Base-by-base conservation (phyloP, 305 asterid species). In the Rubia balearica region DNA sequence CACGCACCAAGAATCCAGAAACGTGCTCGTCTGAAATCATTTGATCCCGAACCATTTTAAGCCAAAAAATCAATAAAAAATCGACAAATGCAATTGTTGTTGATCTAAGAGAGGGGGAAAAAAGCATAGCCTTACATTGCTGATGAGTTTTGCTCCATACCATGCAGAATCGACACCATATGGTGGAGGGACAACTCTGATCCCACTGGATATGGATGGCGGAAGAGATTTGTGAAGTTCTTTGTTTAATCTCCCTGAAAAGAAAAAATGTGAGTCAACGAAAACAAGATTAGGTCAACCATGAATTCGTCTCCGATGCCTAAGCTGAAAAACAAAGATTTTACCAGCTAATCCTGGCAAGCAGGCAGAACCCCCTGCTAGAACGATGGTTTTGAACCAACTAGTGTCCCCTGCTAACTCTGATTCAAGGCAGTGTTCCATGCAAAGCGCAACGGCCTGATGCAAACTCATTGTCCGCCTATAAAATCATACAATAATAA, bases 261-360 rank as follows among this genome's bases (percentile, higher is more conserved):
- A 75, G 65, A 6, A 43, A 65, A 70, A 82, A 61, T 53, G 10
- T 1, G 8, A 55, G 24, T 11, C 16, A 45, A 22, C 10, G 19
- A 4, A 8, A 38, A 13, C 27, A 21, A 36, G 19, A 62, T 40
- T 46, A 41, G 51, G 21, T 43, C 67, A 64, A 27, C 16, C 16
- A 2, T 57, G 57, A 64, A 51, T 19, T 51, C 8, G 10, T 14
- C 19, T 3, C 16, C 33, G 10, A 14, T 36, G n/a, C 45, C 12
- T 30, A 11, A 33, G 24, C 19, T 16, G 48, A 63, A 3, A 36
- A 38, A 36, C 6, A 36, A 38, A 63, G 12, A 36, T 63, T 55
- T 77, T 57, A 91, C 99, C 98, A 87, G 97, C 87, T 82, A 94
- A 85, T 82, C 99, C 99, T 21, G 98, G 98, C 83, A 94, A 85